Percentiles rank a stretch among this genome's conserved stretches.
Conservation (phyloP, 23 red algal genomes). For the Agarophyton chilense region DNA sequence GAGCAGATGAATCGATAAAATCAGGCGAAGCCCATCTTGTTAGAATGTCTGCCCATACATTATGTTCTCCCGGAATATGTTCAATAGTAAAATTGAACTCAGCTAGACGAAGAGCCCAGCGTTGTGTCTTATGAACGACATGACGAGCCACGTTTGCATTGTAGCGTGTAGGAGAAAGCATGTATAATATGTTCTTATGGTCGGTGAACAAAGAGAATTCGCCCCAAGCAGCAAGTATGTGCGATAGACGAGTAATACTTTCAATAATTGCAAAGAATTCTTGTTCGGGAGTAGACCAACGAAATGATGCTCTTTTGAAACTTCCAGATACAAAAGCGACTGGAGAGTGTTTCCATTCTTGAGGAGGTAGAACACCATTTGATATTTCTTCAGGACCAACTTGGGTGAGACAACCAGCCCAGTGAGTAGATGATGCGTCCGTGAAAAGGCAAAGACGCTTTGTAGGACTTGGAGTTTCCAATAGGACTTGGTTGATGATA, state of each 20-base stretch:
- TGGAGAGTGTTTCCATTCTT: neutral
- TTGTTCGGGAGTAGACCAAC: constrained; percentile 1
- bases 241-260: neutral
- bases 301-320: neutral
- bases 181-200: constrained; percentile 6
- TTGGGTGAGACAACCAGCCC: too few relatives aligned
- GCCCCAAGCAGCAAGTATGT: neutral
- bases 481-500: too few relatives aligned
- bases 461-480: too few relatives aligned
- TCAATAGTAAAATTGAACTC: constrained; percentile 4
- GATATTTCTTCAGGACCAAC: neutral
- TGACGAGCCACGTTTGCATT: constrained; percentile 4
- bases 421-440: too few relatives aligned
- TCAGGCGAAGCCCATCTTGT: neutral
- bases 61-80: neutral
- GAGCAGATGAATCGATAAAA: neutral
- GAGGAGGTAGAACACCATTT: neutral
- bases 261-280: constrained; percentile 6
- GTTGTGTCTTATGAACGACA: neutral
- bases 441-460: too few relatives aligned
- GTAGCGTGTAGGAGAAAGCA: neutral
- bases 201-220: constrained; percentile 9
- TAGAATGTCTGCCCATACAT: constrained; percentile 21
- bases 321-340: constrained; percentile 1
- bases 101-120: constrained; percentile 19